Evolutionary conservation across 805 yeast genomes (phyloP).

Genomic region (Nakazawaea anatomiae): DNA sequence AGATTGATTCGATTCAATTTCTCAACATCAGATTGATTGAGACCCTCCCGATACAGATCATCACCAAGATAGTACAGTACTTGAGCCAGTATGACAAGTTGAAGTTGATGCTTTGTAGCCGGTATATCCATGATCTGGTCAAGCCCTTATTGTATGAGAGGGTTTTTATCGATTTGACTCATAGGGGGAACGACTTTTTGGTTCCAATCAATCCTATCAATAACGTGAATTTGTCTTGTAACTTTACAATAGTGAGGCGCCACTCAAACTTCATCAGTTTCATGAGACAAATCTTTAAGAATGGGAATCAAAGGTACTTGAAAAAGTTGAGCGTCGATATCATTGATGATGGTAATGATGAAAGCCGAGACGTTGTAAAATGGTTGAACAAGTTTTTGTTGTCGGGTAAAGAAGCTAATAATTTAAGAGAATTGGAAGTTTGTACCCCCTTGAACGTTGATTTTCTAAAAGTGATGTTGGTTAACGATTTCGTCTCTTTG

Average conservation of each 20-base stretch:
- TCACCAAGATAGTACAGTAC: neutral
- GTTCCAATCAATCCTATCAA: neutral
- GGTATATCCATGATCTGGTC: neutral
- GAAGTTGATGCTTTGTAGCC: neutral
- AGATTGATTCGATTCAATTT: neutral
- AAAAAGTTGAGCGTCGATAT: neutral
- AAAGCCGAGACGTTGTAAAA: too few relatives aligned
- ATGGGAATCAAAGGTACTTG: neutral
- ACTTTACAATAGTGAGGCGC: neutral
- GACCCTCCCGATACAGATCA: neutral
- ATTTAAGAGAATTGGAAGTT: too few relatives aligned
- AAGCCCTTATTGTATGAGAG: neutral
- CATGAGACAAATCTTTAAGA: neutral
- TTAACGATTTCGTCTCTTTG: neutral
- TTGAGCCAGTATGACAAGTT: neutral
- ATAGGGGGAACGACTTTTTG: too few relatives aligned
- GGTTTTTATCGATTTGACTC: neutral
- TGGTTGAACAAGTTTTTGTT: neutral
- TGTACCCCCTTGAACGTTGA: neutral
- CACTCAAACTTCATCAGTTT: too few relatives aligned
- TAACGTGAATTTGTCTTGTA: neutral
- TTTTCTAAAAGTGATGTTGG: neutral
- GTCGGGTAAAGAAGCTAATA: neutral
- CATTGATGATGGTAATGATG: neutral
- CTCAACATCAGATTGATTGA: neutral